Conservation (phyloP, 2,329 filamentous ascomycete species). For the Hypoxylon sp. region DNA sequence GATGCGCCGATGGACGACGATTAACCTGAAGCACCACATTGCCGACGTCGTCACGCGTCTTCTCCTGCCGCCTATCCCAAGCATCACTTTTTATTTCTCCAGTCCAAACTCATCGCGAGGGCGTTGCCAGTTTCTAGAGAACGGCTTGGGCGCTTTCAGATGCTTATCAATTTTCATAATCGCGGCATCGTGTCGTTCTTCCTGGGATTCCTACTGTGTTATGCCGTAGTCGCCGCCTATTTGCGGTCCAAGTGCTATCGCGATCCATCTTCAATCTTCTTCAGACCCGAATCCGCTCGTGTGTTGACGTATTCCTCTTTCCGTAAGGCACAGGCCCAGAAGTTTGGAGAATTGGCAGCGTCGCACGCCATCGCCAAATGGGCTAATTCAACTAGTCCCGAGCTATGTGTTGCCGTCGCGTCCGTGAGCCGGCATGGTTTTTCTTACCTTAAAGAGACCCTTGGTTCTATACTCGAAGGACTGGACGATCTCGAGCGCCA, state of each 20-base stretch:
- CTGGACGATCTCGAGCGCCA: slow-evolving; percentile 43
- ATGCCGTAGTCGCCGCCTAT: slow-evolving; percentile 40
- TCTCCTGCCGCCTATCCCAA: background rate
- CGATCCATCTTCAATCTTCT: slow-evolving; percentile 49
- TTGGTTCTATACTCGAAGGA: slow-evolving; percentile 48
- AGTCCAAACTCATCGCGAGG: background rate
- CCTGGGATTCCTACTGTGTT: slow-evolving; percentile 47
- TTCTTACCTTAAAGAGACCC: slow-evolving; percentile 48
- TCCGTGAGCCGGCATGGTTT: slow-evolving; percentile 47
- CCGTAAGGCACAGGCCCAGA: slow-evolving; percentile 44
- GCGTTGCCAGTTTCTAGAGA: background rate
- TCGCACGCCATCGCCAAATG: slow-evolving; percentile 39
- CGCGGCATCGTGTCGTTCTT: slow-evolving; percentile 46
- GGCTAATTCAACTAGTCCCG: slow-evolving; percentile 38
- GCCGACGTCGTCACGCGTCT: background rate
- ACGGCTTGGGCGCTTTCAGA: slow-evolving; percentile 23
- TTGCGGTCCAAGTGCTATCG: slow-evolving; percentile 47
- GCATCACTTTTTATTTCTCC: background rate
- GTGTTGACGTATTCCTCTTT: slow-evolving; percentile 48
- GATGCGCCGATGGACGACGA: slow-evolving; percentile 5
- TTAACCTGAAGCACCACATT: background rate
- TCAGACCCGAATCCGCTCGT: slow-evolving; percentile 46
- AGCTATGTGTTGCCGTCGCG: slow-evolving; percentile 45
- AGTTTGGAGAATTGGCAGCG: slow-evolving; percentile 45
- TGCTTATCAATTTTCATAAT: slow-evolving; percentile 33